Evolutionary conservation across 768 basidiomycete species (phyloP).

Genomic region (Phlebiopsis flavidoalba): DNA sequence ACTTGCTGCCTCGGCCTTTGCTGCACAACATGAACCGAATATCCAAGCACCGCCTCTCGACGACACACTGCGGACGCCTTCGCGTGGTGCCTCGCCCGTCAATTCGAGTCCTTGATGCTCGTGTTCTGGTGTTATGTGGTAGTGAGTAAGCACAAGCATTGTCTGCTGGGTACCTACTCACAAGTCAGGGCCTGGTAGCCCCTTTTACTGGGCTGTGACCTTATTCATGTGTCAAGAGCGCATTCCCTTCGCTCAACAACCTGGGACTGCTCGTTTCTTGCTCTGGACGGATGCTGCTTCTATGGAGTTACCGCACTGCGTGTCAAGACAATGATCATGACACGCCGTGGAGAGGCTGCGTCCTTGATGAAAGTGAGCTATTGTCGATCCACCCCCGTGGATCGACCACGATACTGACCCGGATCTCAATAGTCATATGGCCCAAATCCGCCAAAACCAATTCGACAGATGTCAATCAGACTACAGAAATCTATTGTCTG

Average conservation of each 20-base stretch:
- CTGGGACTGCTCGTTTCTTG: not conserved
- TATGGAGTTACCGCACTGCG: not conserved
- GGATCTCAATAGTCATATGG: not conserved
- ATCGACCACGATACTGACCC: not conserved
- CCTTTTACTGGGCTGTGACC: not conserved
- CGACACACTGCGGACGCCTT: not conserved
- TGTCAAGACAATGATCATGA: not conserved
- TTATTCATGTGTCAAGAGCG: not conserved
- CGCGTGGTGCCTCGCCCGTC: not conserved
- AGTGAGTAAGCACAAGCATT: not conserved
- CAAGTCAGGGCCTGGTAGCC: not conserved
- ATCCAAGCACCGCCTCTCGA: not conserved
- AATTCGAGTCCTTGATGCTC: not conserved
- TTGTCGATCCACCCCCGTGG: not conserved
- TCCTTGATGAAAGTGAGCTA: not conserved
- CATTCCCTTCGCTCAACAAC: not conserved
- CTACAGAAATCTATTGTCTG: not conserved
- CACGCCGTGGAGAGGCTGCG: too few species aligned
- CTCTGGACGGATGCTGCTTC: not conserved
- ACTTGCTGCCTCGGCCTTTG: not conserved
- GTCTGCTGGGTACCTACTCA: not conserved
- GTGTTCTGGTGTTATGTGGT: not conserved
- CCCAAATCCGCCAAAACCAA: not conserved
- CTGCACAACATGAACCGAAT: not conserved
- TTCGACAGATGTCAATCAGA: not conserved